Percentiles rank a stretch among this genome's conserved stretches.
phyloP scores from a whole-genome alignment of 768 basidiomycete genomes.

The Leccinum aurantiacum region DNA sequence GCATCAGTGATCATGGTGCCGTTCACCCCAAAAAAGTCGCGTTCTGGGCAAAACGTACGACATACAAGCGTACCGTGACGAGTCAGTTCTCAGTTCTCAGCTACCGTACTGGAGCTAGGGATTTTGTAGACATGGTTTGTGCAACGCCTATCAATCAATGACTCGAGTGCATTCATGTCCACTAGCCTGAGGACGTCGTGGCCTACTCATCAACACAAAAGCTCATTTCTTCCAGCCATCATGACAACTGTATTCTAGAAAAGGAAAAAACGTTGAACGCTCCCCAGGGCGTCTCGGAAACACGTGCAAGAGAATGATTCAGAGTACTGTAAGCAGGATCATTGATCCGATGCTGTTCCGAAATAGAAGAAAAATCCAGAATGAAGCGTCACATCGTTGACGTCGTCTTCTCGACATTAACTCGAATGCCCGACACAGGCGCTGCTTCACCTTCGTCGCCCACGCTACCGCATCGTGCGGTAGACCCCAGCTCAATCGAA shows the following conservation, averaged over 20 bases:
- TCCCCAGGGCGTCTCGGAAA: conserved; percentile 15
- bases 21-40: no score
- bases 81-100: no score
- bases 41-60: no score
- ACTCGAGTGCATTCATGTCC: no score
- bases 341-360: conserved; percentile 27
- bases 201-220: conserved; percentile 10
- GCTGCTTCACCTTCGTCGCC: conserved; percentile 25
- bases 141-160: no score
- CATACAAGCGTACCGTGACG: no score
- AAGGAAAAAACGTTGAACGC: conserved; percentile 13
- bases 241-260: conserved; percentile 22
- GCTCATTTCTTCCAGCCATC: conserved; percentile 13
- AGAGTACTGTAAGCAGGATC: conserved; percentile 23
- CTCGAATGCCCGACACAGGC: conserved; percentile 45
- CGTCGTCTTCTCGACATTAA: conserved; percentile 63
- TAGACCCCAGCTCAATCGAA: conserved; percentile 41
- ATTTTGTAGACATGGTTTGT: no score
- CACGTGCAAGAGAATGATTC: conserved; percentile 22
- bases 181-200: neutral
- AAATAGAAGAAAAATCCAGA: conserved; percentile 16
- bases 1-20: no score
- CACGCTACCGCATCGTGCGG: conserved; percentile 15
- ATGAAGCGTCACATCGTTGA: conserved; percentile 41
- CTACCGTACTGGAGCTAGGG: no score